A percentile compares a stretch with the other conserved stretches of the same genome.
Conservation (phyloP, 805 yeast genomes). For the Grigorovia yakushimaensis region DNA sequence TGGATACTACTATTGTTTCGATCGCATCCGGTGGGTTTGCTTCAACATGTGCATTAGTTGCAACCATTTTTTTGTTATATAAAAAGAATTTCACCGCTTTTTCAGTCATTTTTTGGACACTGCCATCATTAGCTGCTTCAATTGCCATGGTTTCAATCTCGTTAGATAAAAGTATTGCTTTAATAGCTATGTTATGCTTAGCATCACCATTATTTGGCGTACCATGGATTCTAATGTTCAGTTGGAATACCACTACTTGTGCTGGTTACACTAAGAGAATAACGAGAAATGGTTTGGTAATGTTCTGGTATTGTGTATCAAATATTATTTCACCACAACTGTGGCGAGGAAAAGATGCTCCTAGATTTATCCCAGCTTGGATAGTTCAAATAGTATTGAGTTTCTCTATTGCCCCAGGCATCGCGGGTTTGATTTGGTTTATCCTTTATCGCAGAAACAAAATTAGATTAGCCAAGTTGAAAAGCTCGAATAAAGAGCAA, state of each 20-base stretch:
- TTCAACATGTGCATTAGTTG: constrained; percentile 32
- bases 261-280: constrained; percentile 45
- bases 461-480: constrained; percentile 27
- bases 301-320: constrained; percentile 39
- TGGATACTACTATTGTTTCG: constrained; percentile 42
- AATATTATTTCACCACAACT: constrained; percentile 49
- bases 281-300: constrained; percentile 36
- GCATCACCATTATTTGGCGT: constrained; percentile 39
- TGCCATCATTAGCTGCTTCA: constrained; percentile 38
- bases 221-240: constrained; percentile 32
- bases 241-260: constrained; percentile 29
- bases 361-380: constrained; percentile 41
- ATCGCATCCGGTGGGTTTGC: constrained; percentile 46
- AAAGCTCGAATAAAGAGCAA: constrained; percentile 17
- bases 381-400: constrained; percentile 46
- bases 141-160: constrained; percentile 38
- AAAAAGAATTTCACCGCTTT: constrained; percentile 33
- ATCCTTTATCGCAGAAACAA: constrained; percentile 38
- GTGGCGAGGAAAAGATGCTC: constrained; percentile 40
- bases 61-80: constrained; percentile 28
- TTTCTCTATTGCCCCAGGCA: constrained; percentile 37
- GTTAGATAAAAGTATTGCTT: constrained; percentile 36
- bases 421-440: constrained; percentile 36
- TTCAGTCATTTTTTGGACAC: constrained; percentile 30
- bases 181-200: constrained; percentile 39